Percentiles rank a stretch among this genome's conserved stretches.
Conservation (phyloP, 225 moss, liverwort and hornwort genomes). For the Physcomitrium patens region DNA sequence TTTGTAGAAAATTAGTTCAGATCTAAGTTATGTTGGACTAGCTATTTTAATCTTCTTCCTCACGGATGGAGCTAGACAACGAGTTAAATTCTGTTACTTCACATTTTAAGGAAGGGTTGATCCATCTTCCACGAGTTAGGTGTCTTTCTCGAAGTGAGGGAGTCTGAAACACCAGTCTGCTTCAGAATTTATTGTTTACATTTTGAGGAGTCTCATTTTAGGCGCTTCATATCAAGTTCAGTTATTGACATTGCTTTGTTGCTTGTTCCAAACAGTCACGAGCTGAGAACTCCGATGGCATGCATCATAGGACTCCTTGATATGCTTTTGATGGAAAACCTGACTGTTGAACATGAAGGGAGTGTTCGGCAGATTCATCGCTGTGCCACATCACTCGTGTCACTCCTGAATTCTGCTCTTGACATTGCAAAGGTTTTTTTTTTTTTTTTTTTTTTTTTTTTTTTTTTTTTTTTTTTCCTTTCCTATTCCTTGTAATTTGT, state of each 20-base stretch:
- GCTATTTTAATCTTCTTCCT: too few relatives aligned
- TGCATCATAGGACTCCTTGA: slow-evolving; percentile 78
- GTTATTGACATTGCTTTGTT: slow-evolving; percentile 21
- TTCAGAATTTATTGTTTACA: background rate
- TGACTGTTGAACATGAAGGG: slow-evolving; percentile 64
- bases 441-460: too few relatives aligned
- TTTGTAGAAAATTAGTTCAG: too few relatives aligned
- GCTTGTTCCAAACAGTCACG: slow-evolving; percentile 51
- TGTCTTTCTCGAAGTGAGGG: background rate
- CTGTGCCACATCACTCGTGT: slow-evolving; percentile 71
- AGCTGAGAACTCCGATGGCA: slow-evolving; percentile 73
- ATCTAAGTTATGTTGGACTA: too few relatives aligned
- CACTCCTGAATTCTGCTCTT: slow-evolving; percentile 71
- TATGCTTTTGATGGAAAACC: slow-evolving; percentile 61
- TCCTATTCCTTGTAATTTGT: slow-evolving; percentile 6
- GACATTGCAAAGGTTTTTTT: slow-evolving; percentile 72
- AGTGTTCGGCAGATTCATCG: slow-evolving; percentile 77
- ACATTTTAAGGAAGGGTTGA: too few relatives aligned
- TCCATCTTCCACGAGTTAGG: too few relatives aligned
- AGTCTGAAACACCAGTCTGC: background rate
- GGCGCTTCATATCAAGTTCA: slow-evolving; percentile 15
- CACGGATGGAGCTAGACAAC: too few relatives aligned
- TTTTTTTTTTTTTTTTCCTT: too few relatives aligned
- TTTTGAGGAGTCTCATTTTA: slow-evolving; percentile 5
- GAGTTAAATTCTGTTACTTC: too few relatives aligned